Evolutionary conservation across 768 basidiomycete species (phyloP).

Genomic region (Boletus vermiculosoides): DNA sequence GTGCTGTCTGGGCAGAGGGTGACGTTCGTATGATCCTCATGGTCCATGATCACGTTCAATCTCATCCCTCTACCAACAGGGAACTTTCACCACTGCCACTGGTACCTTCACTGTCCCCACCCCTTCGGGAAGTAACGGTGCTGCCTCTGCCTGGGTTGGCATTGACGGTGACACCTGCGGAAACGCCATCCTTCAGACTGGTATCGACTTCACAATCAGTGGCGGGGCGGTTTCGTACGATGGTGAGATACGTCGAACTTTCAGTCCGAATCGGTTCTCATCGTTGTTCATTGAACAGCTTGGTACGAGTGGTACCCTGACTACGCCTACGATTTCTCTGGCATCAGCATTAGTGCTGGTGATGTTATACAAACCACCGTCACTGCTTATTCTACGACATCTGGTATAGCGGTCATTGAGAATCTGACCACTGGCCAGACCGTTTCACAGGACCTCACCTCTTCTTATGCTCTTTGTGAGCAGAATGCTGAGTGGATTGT

Average conservation of each 20-base stretch:
- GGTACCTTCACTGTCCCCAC: conserved; percentile 22
- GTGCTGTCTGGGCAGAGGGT: conserved; percentile 12
- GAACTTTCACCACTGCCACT: conserved; percentile 20
- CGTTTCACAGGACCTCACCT: conserved; percentile 4
- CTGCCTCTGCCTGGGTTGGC: conserved; percentile 25
- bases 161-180: conserved; percentile 20
- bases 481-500: conserved; percentile 26
- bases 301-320: conserved; percentile 27
- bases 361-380: conserved; percentile 19
- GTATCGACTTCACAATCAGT: conserved; percentile 11
- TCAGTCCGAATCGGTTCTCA: not conserved
- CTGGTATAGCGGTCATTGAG: conserved; percentile 17
- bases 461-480: conserved; percentile 17
- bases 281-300: conserved; percentile 3
- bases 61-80: conserved; percentile 11
- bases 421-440: conserved; percentile 18
- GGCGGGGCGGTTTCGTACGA: conserved; percentile 3
- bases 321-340: conserved; percentile 11
- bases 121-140: conserved; percentile 6
- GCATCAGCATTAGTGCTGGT: conserved; percentile 14
- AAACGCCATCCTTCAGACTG: conserved; percentile 21
- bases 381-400: conserved; percentile 18
- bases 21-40: conserved; percentile 5
- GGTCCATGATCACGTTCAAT: not conserved
- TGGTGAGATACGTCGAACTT: conserved; percentile 3